phyloP scores from a whole-genome alignment of 352 stramenopile species.

The Phytopythium montanum region DNA sequence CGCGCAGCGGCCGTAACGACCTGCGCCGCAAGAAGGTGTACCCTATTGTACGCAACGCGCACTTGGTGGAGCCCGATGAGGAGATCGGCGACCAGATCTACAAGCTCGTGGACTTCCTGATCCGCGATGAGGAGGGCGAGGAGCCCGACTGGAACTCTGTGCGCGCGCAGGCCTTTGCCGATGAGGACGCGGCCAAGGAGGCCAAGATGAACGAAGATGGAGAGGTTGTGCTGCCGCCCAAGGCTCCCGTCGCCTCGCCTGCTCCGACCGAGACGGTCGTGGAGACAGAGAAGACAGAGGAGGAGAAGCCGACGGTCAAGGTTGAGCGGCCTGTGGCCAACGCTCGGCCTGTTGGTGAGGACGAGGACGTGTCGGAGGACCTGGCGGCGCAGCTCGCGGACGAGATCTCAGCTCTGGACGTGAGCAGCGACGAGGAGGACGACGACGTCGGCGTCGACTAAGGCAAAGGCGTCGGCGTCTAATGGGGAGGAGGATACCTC shows the following conservation, averaged over 20 bases:
- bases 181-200: constrained; percentile 33
- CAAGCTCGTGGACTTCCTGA: constrained; percentile 87
- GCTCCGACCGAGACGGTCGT: constrained; percentile 7
- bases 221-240: constrained; percentile 14
- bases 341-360: constrained; percentile 21
- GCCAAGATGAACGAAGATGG: constrained; percentile 28
- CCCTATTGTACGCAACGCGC: constrained; percentile 78
- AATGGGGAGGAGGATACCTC: background rate
- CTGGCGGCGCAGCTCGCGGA: constrained; percentile 57
- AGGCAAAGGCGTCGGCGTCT: background rate
- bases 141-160: constrained; percentile 83
- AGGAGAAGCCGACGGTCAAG: constrained; percentile 9
- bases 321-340: constrained; percentile 5
- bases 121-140: constrained; percentile 83
- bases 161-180: constrained; percentile 57
- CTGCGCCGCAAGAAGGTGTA: constrained; percentile 86
- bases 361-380: constrained; percentile 70
- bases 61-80: constrained; percentile 76
- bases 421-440: constrained; percentile 86
- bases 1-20: constrained; percentile 69
- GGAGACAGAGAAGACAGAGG: constrained; percentile 12
- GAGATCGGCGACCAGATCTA: constrained; percentile 87
- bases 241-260: constrained; percentile 5
- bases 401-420: constrained; percentile 71
- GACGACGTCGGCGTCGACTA: constrained; percentile 51